Evolutionary conservation across 768 basidiomycete species (phyloP), one percentile per base, ranked within the genome.

Genomic region (Hygrocybe coccinea): DNA sequence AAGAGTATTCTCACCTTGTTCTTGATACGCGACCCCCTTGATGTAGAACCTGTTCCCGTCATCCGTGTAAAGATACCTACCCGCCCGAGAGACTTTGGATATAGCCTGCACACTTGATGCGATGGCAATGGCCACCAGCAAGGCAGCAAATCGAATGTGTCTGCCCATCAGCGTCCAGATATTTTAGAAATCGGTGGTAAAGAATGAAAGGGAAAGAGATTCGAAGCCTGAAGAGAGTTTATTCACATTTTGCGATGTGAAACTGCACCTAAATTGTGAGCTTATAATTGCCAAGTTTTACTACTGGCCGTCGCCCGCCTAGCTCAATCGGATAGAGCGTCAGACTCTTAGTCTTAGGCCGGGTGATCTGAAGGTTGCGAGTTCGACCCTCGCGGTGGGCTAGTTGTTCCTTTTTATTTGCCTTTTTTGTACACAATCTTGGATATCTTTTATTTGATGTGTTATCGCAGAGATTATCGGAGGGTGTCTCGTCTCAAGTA

Each of bases 351-450:
- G 15, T 24, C 39, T 29, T 35, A 34, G 34, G 41, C 38, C 21
- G 52, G 25, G 38, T 39, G 53, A 85, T 86, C 84, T 86, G 82
- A 86, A 86, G 84, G 84, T 81, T 86, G 84, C 84, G 84, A 83
- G 84, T 86, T 86, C 84, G 84, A 86, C 79, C 84, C 84, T 83
- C 84, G 84, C 84, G 84, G 82, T 84, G 84, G 84, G 83, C 84
- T 85, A 44, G 22, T 43, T 53, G 12, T 35, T 43, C 25, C 12
- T 24, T 14, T 29, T 15, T 21, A 43, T 7, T 51, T 38, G 9
- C n/a, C n/a, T n/a, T n/a, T n/a, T n/a, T n/a, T n/a, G n/a, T n/a
- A n/a, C n/a, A n/a, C n/a, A n/a, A n/a, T n/a, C n/a, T n/a, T n/a
- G n/a, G n/a, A n/a, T n/a, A n/a, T n/a, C n/a, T n/a, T n/a, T n/a